phyloP scores from a whole-genome alignment of 352 stramenopile species.

The Halophytophthora batemanensis region DNA sequence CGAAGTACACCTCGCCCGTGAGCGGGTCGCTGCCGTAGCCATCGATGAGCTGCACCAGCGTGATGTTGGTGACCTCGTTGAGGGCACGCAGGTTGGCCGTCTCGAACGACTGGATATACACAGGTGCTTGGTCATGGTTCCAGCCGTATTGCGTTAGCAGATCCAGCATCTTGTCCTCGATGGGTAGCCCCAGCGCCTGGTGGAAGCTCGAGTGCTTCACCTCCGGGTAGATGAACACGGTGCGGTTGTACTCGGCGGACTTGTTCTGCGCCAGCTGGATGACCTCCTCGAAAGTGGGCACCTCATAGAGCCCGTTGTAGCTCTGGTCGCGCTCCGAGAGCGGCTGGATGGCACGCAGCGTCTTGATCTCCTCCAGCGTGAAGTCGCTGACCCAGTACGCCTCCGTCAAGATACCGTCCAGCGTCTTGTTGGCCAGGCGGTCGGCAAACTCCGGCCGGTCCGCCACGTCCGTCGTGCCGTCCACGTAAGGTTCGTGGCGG shows the following conservation, averaged over 20 bases:
- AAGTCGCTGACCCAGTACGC: constrained; percentile 92
- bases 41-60: constrained; percentile 82
- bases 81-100: constrained; percentile 67
- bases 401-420: constrained; percentile 51
- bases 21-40: constrained; percentile 46
- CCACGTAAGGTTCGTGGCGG: constrained; percentile 88
- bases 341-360: constrained; percentile 77
- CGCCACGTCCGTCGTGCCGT: constrained; percentile 87
- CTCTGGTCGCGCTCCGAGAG: constrained; percentile 71
- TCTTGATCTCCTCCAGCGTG: constrained; percentile 89
- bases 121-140: constrained; percentile 57
- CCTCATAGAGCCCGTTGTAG: constrained; percentile 82
- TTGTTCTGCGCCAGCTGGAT: constrained; percentile 75
- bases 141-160: constrained; percentile 67
- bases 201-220: constrained; percentile 85
- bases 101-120: constrained; percentile 80
- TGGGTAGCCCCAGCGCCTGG: constrained; percentile 55
- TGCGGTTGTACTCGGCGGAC: constrained; percentile 50
- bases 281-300: constrained; percentile 89
- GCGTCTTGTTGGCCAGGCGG: constrained; percentile 47
- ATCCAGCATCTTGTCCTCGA: constrained; percentile 77
- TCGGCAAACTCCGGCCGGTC: constrained; percentile 68
- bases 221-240: constrained; percentile 86
- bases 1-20: constrained; percentile 46
- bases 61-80: constrained; percentile 61